These are phyloP conservation scores for Canavalia gladiata DNA, from an alignment of 306 rosid species.

Conservation along the genomic window DNA sequence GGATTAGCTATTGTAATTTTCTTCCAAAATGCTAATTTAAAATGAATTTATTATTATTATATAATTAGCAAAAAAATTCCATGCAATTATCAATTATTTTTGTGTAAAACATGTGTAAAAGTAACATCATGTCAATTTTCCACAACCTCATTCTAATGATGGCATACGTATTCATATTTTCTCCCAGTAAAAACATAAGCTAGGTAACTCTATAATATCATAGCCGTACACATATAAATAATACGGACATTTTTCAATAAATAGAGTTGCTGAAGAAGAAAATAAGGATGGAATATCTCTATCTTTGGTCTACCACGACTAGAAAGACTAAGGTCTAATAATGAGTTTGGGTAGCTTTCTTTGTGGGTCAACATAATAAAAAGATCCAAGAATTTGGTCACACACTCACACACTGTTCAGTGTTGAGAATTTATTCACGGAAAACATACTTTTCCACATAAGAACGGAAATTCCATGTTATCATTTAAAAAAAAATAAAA, in stretches of 20 bases:
- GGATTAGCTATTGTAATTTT: too few relatives aligned
- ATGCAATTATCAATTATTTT: too few relatives aligned
- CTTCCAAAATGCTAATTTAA: too few relatives aligned
- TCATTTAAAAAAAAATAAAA: too few relatives aligned
- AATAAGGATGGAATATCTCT: constrained; percentile 35
- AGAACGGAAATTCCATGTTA: too few relatives aligned
- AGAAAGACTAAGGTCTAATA: not conserved
- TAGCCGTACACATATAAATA: not conserved
- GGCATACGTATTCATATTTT: not conserved
- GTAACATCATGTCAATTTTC: too few relatives aligned
- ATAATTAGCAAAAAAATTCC: too few relatives aligned
- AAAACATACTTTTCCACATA: too few relatives aligned
- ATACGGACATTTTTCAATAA: not conserved
- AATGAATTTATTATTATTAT: too few relatives aligned
- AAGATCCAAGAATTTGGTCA: constrained; percentile 42
- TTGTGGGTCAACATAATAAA: constrained; percentile 39
- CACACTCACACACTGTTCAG: not conserved
- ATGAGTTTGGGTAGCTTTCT: constrained; percentile 31
- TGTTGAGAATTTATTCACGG: not conserved
- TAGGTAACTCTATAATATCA: not conserved
- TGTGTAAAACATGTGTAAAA: too few relatives aligned
- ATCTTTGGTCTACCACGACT: not conserved
- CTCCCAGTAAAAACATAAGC: not conserved
- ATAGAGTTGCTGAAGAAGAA: not conserved
- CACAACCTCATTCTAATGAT: too few relatives aligned